Percentiles rank a stretch among this genome's conserved stretches.
Evolutionary conservation across 768 basidiomycete genomes (phyloP).

Genomic region (Clitopilus hobsonii): DNA sequence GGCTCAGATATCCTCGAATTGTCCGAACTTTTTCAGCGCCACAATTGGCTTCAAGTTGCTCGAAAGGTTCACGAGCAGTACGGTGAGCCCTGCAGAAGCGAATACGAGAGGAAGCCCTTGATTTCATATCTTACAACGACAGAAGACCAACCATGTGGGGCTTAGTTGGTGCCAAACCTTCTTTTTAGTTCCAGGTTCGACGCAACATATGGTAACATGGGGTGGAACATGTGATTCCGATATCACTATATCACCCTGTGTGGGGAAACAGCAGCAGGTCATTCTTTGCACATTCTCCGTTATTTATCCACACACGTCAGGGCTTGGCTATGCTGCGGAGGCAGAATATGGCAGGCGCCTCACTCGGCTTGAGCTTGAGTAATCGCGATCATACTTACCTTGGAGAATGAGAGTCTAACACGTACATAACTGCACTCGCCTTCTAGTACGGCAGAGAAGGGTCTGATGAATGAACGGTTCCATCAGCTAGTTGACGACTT

Average conservation of each 20-base stretch:
- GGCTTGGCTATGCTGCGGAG: not conserved
- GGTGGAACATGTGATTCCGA: not conserved
- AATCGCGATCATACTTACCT: too few relatives aligned
- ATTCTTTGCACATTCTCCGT: not conserved
- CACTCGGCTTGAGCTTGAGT: too few relatives aligned
- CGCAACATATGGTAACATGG: not conserved
- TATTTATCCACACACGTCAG: not conserved
- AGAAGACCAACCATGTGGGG: not conserved
- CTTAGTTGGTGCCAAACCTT: not conserved
- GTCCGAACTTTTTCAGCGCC: not conserved
- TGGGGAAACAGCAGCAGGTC: not conserved
- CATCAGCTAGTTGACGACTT: too few relatives aligned
- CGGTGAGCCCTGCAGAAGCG: too few relatives aligned
- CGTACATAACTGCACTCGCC: too few relatives aligned
- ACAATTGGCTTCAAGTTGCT: not conserved
- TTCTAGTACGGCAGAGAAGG: too few relatives aligned
- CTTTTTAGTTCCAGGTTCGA: not conserved
- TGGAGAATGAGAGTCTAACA: too few relatives aligned
- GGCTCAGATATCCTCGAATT: not conserved
- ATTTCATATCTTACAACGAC: too few relatives aligned
- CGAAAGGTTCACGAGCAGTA: not conserved
- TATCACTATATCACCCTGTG: not conserved
- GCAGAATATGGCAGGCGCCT: not conserved
- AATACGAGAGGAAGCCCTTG: too few relatives aligned
- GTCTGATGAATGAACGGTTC: too few relatives aligned